Base-by-base conservation (phyloP, 768 basidiomycete genomes). In the Coprinopsis cinerea region DNA sequence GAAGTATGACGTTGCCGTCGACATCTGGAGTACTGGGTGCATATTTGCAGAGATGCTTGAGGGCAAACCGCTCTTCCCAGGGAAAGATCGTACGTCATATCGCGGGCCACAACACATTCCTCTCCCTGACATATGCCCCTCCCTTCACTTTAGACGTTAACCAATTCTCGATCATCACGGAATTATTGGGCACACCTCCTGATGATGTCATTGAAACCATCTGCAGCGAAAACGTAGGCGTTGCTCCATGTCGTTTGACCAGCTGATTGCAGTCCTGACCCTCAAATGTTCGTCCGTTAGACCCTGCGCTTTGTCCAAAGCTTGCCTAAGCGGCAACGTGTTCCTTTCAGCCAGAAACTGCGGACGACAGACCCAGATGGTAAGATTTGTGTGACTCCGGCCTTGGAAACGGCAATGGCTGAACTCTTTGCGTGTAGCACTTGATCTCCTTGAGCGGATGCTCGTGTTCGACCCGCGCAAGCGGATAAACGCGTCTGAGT, bases 21-120 rank as follows among this genome's bases (percentile, higher is more conserved):
- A 99, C 65, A 95, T 98, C 64, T 98, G 96, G 96, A 94, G 91
- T 62, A 93, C 94, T 10, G 96, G 94, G 4, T 99, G 96, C 73
- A 98, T 99, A 66, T 97, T 99, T 61, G 96, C 96, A 4, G 96
- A 99, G 74, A 99, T 99, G 96, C 71, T 99, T 43, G 94, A 97
- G 65, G 96, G 96, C 26, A 97, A 97, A 65, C 95, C 96, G 0
- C 73, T 99, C 57, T 99, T 99, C 79, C 96, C 96, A 23, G 96
- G 96, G 50, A 98, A 98, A 75, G 96, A 99, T 62, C 96, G 95
- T 97, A 67, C 70, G 94, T 86, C 57, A 56, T 39, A 47, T 46
- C 51, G 17, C 27, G 51, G 47, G 43, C 40, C 39, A 37, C 22
- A 42, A 37, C 14, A 26, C 28, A 4, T 17, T n/a, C 14, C 35